Evolutionary conservation across 163 green algal species (phyloP), one percentile per base, ranked within the genome.

Genomic region (Chlamydomonas reinhardtii): DNA sequence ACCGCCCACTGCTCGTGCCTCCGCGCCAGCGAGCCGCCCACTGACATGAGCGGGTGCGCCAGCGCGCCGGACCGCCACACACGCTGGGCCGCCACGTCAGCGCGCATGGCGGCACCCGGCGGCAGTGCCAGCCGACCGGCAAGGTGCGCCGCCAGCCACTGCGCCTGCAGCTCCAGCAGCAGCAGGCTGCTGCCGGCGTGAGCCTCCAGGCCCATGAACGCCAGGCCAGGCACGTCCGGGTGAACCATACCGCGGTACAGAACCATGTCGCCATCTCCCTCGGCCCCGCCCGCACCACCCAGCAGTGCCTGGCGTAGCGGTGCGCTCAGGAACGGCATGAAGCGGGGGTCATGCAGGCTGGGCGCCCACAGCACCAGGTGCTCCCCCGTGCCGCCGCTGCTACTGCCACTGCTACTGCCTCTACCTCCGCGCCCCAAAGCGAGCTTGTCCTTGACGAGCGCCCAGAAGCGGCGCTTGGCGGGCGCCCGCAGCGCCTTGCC

Each of bases 381-480:
- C 64, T 35, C 61, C 20, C 61, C 25, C 17, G 8, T 22, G 64
- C 64, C 35, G 29, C 29, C 39, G n/a, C 31, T 29, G 32, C 74
- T 62, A 3, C 74, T 27, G 16, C 32, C 59, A 6, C 32, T 65
- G 61, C 56, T 43, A 59, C 74, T 39, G 74, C 32, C 24, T 31
- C 52, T 31, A 54, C 52, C 29, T 56, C 48, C 48, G 5, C 48
- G 12, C 12, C 48, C 14, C 48, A 56, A 17, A 17, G 6, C 9
- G 12, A 56, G 48, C 48, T 56, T 56, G 48, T 56, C 48, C 48
- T 56, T 56, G 48, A 85, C 52, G 32, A 64, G 74, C 27, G 52
- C 52, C 79, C 79, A 85, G 79, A 85, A 85, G 48, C 79, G 68
- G 24, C 79, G 79, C 69, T 85, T 85, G 79, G 68, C 66, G 68